These are phyloP conservation scores for Nitzschia inconspicua DNA, from an alignment of 108 stramenopile species.

Conservation along the genomic window DNA sequence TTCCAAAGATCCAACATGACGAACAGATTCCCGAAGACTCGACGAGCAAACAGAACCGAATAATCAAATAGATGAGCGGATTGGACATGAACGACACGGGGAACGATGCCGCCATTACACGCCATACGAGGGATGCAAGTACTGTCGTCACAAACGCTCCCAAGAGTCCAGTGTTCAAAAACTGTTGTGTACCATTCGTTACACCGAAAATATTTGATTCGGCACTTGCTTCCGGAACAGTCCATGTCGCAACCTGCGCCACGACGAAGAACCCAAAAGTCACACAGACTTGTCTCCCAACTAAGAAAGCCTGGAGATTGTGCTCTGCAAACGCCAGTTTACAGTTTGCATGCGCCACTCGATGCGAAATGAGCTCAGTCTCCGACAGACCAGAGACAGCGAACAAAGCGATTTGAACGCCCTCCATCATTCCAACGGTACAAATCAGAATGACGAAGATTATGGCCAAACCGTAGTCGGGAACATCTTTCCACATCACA, in stretches of 20 bases:
- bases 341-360: slow-evolving; percentile 48
- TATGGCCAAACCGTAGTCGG: slow-evolving; percentile 36
- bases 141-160: slow-evolving; percentile 39
- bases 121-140: slow-evolving; percentile 36
- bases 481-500: slow-evolving; percentile 52
- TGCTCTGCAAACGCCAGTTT: slow-evolving; percentile 39
- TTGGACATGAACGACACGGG: slow-evolving; percentile 37
- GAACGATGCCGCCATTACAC: slow-evolving; percentile 33
- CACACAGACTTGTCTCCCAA: slow-evolving; percentile 51
- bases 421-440: slow-evolving; percentile 77
- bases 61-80: slow-evolving; percentile 32
- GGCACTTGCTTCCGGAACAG: neutral
- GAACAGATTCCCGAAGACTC: slow-evolving; percentile 38
- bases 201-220: slow-evolving; percentile 31
- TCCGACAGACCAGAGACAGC: slow-evolving; percentile 59
- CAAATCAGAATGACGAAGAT: slow-evolving; percentile 67
- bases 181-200: slow-evolving; percentile 28
- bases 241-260: slow-evolving; percentile 24
- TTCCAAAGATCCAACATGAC: slow-evolving; percentile 28
- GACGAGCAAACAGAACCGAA: slow-evolving; percentile 27
- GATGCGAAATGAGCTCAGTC: slow-evolving; percentile 25
- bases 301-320: slow-evolving; percentile 55
- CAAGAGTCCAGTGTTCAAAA: slow-evolving; percentile 38
- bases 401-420: slow-evolving; percentile 83
- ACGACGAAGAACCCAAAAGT: slow-evolving; percentile 28